These are phyloP conservation scores for Irpex sp. DNA, from an alignment of 1,284 basidiomycete genomes.

Conservation along the genomic window DNA sequence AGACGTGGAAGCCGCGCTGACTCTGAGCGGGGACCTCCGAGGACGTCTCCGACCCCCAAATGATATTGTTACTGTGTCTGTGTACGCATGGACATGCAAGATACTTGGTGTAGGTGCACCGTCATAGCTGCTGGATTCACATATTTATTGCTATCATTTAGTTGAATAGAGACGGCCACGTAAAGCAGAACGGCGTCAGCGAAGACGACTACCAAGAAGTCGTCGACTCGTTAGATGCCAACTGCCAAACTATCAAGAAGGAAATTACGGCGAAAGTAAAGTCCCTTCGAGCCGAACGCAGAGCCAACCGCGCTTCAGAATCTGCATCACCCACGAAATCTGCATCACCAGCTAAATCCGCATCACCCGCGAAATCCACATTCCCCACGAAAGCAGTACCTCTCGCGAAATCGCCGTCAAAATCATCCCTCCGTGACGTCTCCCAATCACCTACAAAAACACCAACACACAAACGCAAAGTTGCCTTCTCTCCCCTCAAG, in stretches of 20 bases:
- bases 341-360: not conserved
- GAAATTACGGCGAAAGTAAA: not conserved
- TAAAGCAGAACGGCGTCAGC: conserved; percentile 12
- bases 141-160: conserved; percentile 1
- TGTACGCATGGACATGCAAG: conserved; percentile 23
- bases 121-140: conserved; percentile 6
- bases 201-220: conserved; percentile 10
- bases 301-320: not conserved
- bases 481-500: conserved; percentile 17
- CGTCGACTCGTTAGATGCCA: not conserved
- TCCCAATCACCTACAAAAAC: conserved; percentile 22
- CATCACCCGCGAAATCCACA: conserved; percentile 1
- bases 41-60: conserved; percentile 14
- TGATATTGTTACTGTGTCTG: conserved; percentile 19
- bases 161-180: conserved; percentile 8
- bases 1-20: conserved; percentile 20
- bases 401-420: conserved; percentile 16
- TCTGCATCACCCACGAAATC: conserved; percentile 1
- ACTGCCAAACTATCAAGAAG: not conserved
- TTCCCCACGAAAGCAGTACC: conserved; percentile 2
- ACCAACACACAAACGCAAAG: conserved; percentile 26
- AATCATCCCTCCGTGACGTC: conserved; percentile 19
- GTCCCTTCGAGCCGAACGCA: not conserved
- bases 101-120: conserved; percentile 7
- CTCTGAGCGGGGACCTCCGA: conserved; percentile 17